phyloP scores from a whole-genome alignment of 2,329 filamentous ascomycete genomes.

The Aureobasidium zeae region DNA sequence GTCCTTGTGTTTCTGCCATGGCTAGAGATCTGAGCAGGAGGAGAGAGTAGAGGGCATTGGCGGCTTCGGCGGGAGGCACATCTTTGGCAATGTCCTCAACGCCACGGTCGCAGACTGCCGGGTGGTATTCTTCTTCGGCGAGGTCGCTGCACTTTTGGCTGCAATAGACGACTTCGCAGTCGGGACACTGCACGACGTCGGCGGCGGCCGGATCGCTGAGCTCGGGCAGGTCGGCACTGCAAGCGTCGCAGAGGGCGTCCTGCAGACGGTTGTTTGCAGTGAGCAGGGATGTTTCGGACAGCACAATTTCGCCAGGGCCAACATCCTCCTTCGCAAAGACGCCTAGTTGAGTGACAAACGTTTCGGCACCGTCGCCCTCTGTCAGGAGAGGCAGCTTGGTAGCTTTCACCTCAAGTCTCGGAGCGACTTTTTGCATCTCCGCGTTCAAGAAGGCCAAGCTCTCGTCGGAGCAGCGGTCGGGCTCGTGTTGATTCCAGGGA shows the following conservation, averaged over 20 bases:
- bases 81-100: constrained; percentile 51
- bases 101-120: constrained; percentile 46
- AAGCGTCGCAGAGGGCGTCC: constrained; percentile 82
- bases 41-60: constrained; percentile 51
- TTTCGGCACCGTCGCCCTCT: constrained; percentile 20
- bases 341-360: constrained; percentile 65
- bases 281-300: constrained; percentile 75
- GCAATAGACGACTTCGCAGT: constrained; percentile 54
- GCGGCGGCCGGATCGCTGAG: constrained; percentile 22
- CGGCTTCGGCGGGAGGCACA: constrained; percentile 47
- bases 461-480: constrained; percentile 45
- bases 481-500: constrained; percentile 54
- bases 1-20: constrained; percentile 50
- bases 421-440: constrained; percentile 58
- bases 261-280: constrained; percentile 84
- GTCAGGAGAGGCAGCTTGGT: constrained; percentile 63
- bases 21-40: constrained; percentile 51
- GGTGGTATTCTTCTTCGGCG: constrained; percentile 50
- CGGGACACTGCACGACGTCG: constrained; percentile 38
- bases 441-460: constrained; percentile 61
- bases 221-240: constrained; percentile 60
- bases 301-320: constrained; percentile 61
- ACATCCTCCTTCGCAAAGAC: constrained; percentile 83
- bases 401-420: constrained; percentile 71
- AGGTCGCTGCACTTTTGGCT: constrained; percentile 46